Base-by-base conservation (phyloP, 192 early-diverging fungal genomes). In the Jimgerdemannia lactiflua region DNA sequence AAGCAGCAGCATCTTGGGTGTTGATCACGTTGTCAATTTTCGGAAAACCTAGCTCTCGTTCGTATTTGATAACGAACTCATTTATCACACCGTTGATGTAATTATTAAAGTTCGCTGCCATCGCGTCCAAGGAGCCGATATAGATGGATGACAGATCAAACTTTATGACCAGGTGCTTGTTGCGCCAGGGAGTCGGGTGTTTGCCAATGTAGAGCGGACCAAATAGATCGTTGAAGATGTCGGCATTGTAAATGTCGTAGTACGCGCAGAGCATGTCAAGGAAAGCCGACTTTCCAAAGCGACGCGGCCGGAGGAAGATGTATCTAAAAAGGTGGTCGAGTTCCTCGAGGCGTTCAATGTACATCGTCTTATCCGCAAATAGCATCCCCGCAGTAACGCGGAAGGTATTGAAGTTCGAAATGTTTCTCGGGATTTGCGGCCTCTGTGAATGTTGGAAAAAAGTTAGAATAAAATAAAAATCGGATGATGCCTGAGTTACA, bases 181-280 rank as follows among this genome's bases (percentile, higher is more conserved):
- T 81, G 39, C 64, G 70, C 41, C 69, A 77, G 65, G 42, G 3
- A 65, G 79, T 82, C 39, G 77, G 80, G 39, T 82, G 67, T 67
- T 75, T 70, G 71, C 80, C 77, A 43, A 82, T 78, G 70, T 82
- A 78, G 71, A 78, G 80, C 43, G 76, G 80, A 41, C 77, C 74
- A 20, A 82, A 82, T 17, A 82, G 77, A 70, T 72, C 67, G 39
- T 73, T 75, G 68, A 82, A 82, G 42, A 70, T 69, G 43, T 70
- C 42, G 43, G 80, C 77, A 65, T 70, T 73, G 64, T 82, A 74
- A 70, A 78, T 65, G 40, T 78, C 80, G 63, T 82, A 59, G 14
- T 59, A 59, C 14, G 14, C 2, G 49, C 80, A 78, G 70, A 78
- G 71, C 71, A 82, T 75, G 73, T 78, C 75, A 43, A 82, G 73